These are phyloP conservation scores for Polytrichum formosum DNA, from an alignment of 225 moss, liverwort and hornwort genomes.

Conservation along the genomic window DNA sequence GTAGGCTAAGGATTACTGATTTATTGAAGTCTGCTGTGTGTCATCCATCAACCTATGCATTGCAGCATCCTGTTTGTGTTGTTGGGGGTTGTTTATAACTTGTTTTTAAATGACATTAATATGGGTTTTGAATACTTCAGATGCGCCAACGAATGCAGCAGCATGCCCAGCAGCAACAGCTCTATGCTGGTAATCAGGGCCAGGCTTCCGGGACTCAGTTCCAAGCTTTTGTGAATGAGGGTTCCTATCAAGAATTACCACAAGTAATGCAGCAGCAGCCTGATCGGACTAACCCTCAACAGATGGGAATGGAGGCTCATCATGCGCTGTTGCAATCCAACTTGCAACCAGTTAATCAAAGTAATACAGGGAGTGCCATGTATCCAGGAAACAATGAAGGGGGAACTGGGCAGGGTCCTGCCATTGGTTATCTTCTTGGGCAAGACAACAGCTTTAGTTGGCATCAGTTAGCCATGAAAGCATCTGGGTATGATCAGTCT, in stretches of 20 bases:
- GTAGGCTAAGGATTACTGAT: too few species aligned
- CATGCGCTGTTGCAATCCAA: constrained; percentile 58
- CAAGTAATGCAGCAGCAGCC: constrained; percentile 58
- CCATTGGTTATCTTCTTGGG: constrained; percentile 84
- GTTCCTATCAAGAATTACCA: constrained; percentile 81
- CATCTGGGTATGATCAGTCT: constrained; percentile 73
- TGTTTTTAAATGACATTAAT: constrained; percentile 4
- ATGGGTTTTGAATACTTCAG: constrained; percentile 29
- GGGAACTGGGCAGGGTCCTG: constrained; percentile 68
- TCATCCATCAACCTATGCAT: too few species aligned
- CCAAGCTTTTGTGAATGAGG: constrained; percentile 83
- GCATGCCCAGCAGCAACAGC: constrained; percentile 73
- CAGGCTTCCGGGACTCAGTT: constrained; percentile 82
- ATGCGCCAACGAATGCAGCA: constrained; percentile 58
- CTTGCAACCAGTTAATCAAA: constrained; percentile 51
- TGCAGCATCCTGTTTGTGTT: too few species aligned
- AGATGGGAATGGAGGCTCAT: constrained; percentile 52
- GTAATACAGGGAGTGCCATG: constrained; percentile 42
- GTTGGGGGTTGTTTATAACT: constrained; percentile 6
- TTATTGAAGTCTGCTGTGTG: too few species aligned
- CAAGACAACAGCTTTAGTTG: constrained; percentile 95
- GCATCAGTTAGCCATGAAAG: constrained; percentile 93
- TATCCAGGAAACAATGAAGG: constrained; percentile 49
- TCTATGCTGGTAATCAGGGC: constrained; percentile 56
- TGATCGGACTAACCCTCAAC: constrained; percentile 63